phyloP scores from a whole-genome alignment of 192 early-diverging fungal genomes.

The Blastocladiella britannica region DNA sequence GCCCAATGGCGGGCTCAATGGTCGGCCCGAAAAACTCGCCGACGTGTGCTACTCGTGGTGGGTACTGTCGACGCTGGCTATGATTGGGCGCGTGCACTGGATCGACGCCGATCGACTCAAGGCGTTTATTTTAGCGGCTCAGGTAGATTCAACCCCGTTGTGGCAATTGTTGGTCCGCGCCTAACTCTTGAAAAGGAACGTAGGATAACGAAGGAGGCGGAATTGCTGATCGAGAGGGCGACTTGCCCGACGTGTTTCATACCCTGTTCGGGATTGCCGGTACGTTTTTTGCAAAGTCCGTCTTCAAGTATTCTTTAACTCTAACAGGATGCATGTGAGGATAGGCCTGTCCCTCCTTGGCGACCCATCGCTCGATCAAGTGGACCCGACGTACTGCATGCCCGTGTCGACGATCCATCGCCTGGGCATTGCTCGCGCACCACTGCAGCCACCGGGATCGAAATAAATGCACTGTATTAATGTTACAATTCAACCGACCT shows the following conservation, averaged over 20 bases:
- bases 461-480: no score
- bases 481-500: no score
- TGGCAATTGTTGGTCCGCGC: not conserved
- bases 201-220: conserved; percentile 67
- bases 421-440: conserved; percentile 1
- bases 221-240: conserved; percentile 78
- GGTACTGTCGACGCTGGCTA: conserved; percentile 72
- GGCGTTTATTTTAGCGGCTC: conserved; percentile 57
- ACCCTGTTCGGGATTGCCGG: conserved; percentile 85
- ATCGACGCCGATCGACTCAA: conserved; percentile 52
- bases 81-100: conserved; percentile 66
- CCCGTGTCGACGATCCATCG: conserved; percentile 37
- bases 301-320: not conserved
- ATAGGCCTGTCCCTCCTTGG: conserved; percentile 63
- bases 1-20: conserved; percentile 78
- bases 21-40: conserved; percentile 84
- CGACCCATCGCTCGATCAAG: conserved; percentile 43
- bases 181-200: not conserved
- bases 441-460: not conserved
- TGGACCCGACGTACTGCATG: conserved; percentile 89
- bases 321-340: not conserved
- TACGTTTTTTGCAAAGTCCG: not conserved
- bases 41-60: conserved; percentile 99
- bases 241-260: conserved; percentile 90
- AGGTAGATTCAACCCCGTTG: conserved; percentile 15